Percentiles rank a stretch among this genome's conserved stretches.
Conservation (phyloP, 2,329 filamentous ascomycete species). For the Amesomyces nigricolor region DNA sequence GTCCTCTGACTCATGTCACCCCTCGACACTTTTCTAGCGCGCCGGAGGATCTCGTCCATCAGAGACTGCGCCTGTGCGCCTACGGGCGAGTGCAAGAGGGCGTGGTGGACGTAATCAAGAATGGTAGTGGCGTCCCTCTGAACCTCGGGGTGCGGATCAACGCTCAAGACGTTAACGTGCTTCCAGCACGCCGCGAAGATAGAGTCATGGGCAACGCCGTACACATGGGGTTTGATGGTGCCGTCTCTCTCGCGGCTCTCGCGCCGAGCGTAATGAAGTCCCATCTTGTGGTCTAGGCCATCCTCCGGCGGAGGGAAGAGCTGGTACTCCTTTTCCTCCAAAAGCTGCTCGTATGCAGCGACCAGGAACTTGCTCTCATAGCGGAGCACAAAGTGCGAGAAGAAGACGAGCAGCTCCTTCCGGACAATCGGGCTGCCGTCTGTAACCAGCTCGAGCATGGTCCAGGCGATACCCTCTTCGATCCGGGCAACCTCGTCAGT, state of each 20-base stretch:
- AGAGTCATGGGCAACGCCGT: slow-evolving; percentile 72
- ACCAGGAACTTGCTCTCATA: slow-evolving; percentile 92
- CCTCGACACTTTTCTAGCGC: slow-evolving; percentile 43
- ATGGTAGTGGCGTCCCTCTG: slow-evolving; percentile 79
- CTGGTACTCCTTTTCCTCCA: slow-evolving; percentile 72
- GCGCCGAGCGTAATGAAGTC: slow-evolving; percentile 54
- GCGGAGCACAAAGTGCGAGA: slow-evolving; percentile 83
- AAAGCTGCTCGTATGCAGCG: slow-evolving; percentile 81
- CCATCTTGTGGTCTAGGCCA: slow-evolving; percentile 55
- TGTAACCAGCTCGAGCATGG: slow-evolving; percentile 82
- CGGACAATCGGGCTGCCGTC: slow-evolving; percentile 93
- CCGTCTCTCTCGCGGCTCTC: slow-evolving; percentile 53
- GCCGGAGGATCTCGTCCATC: slow-evolving; percentile 65
- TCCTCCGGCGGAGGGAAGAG: slow-evolving; percentile 51
- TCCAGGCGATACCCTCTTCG: slow-evolving; percentile 85
- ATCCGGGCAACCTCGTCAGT: slow-evolving; percentile 87
- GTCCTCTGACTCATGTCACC: slow-evolving; percentile 40
- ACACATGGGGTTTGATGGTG: slow-evolving; percentile 49
- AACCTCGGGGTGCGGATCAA: slow-evolving; percentile 92
- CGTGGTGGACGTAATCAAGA: slow-evolving; percentile 76
- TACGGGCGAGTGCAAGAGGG: slow-evolving; percentile 70
- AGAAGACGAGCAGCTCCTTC: slow-evolving; percentile 87
- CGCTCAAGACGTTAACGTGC: slow-evolving; percentile 80
- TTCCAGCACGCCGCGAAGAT: slow-evolving; percentile 95
- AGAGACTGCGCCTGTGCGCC: slow-evolving; percentile 63